Evolutionary conservation across 371 early-diverging fungal genomes (phyloP).

Genomic region (Mortierella sp.): DNA sequence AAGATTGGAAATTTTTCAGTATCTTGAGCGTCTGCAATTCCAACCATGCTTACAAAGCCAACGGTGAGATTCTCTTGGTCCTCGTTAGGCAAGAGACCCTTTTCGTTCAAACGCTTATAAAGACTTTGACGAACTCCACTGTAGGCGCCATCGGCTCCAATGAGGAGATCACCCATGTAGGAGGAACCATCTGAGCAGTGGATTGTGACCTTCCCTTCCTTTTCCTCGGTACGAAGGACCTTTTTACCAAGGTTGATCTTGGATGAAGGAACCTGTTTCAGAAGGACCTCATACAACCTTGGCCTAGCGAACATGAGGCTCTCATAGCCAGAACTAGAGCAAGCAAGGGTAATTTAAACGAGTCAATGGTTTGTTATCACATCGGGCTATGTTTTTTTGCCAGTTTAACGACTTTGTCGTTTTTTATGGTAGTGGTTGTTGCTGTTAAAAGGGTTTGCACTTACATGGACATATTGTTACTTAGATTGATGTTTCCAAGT

Average conservation of each 20-base stretch:
- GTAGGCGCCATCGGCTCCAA: conserved; percentile 41
- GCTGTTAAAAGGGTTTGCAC: not conserved
- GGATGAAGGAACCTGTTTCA: conserved; percentile 11
- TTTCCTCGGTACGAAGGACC: conserved; percentile 14
- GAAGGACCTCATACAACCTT: conserved; percentile 9
- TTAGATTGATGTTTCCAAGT: not conserved
- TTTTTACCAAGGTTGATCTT: conserved; percentile 20
- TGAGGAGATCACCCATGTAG: conserved; percentile 22
- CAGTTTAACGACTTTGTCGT: not conserved
- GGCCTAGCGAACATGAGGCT: conserved; percentile 5
- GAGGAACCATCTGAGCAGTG: conserved; percentile 16
- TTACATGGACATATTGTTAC: not conserved
- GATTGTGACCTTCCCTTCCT: conserved; percentile 11
- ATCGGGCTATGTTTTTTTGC: not conserved
- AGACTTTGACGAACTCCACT: conserved; percentile 27
- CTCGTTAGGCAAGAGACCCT: conserved; percentile 6
- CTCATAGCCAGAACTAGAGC: conserved; percentile 6
- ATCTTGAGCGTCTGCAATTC: conserved; percentile 12
- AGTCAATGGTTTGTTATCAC: not conserved
- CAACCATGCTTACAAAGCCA: conserved; percentile 8
- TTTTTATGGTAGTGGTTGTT: too few species aligned
- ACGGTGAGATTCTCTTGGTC: conserved; percentile 5
- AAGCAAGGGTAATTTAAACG: not conserved
- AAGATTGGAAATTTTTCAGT: conserved; percentile 11
- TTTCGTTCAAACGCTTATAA: conserved; percentile 11